Base-by-base conservation (phyloP, 805 yeast genomes). In the Lachancea meyersii region DNA sequence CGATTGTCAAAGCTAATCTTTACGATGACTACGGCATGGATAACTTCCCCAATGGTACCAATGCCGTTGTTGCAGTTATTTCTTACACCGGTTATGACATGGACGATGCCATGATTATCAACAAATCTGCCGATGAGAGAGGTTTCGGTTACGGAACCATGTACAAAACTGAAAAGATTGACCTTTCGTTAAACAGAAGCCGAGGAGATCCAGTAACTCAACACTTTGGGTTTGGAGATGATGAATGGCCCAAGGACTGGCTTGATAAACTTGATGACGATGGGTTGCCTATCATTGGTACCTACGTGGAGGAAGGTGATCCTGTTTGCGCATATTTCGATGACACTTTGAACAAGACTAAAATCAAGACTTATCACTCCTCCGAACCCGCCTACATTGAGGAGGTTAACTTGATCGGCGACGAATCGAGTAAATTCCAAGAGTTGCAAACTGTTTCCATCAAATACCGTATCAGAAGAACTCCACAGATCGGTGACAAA, bases 101-200 rank as follows among this genome's bases (percentile, higher is more conserved):
- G 97, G 98, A 93, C 70, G 98, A 93, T 67, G 98, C 98, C 61
- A 91, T 93, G 97, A 93, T 93, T 58, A 78, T 93, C 54, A 93
- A 93, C 67, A 93, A 93, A 66, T 85, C 95, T 39, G 97, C 97
- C 0, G 95, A 89, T 57, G 98, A 93, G 69, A 78, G 98, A 65
- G 98, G 98, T 1, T 93, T 93, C 52, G 97, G 95, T 16, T 91
- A 93, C 57, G 98, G 98, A 68, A 86, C 95, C 7, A 94, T 93
- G 51, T 88, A 86, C 69, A 93, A 93, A 68, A 93, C 85, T 23
- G 98, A 93, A 64, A 87, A 86, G 68, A 75, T 93, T 40, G 97
- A 93, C 55, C 72, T 93, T 45, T 69, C 84, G 3, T 71, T 74
- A 65, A 77, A 77, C 50, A 78, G 96, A 65, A 77, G 88, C 57